Percentiles rank a stretch among this genome's conserved stretches.
Evolutionary conservation across 768 basidiomycete species (phyloP).

Genomic region (Rhodotorula graminis): DNA sequence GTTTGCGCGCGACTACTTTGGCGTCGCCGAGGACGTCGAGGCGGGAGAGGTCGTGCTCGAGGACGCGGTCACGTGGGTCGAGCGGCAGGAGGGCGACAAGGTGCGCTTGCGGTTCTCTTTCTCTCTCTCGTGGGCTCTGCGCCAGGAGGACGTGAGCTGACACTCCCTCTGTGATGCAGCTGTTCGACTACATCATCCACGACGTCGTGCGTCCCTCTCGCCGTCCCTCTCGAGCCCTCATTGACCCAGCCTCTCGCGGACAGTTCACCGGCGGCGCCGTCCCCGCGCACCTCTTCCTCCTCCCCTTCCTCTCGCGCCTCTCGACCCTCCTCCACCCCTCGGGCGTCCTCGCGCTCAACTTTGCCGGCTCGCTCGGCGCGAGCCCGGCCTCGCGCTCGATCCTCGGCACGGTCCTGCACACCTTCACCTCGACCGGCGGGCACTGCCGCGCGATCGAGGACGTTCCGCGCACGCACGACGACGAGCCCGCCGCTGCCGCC

Average conservation of each 20-base stretch:
- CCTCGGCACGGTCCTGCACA: constrained; percentile 61
- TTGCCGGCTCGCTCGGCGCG: constrained; percentile 65
- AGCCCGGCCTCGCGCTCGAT: constrained; percentile 58
- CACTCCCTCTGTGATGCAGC: not conserved
- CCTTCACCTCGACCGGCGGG: constrained; percentile 53
- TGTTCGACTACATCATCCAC: constrained; percentile 30
- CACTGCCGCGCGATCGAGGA: constrained; percentile 84
- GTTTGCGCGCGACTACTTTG: constrained; percentile 74
- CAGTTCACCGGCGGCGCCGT: constrained; percentile 93
- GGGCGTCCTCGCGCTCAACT: constrained; percentile 78
- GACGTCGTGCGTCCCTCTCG: constrained; percentile 39
- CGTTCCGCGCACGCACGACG: constrained; percentile 46
- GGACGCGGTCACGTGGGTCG: constrained; percentile 70
- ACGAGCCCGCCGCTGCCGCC: constrained; percentile 71
- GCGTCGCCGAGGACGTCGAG: constrained; percentile 57
- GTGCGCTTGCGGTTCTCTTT: constrained; percentile 47
- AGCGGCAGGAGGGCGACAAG: constrained; percentile 49
- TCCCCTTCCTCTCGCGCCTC: constrained; percentile 75
- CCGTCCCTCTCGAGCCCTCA: not conserved
- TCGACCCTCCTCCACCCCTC: constrained; percentile 61
- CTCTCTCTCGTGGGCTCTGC: not conserved
- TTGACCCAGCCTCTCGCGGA: constrained; percentile 56
- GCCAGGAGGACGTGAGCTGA: too few species aligned
- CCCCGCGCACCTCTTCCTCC: constrained; percentile 74
- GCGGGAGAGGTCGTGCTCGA: constrained; percentile 60